Base-by-base conservation (phyloP, 345 rosid species). In the Eutrema heterophyllum region DNA sequence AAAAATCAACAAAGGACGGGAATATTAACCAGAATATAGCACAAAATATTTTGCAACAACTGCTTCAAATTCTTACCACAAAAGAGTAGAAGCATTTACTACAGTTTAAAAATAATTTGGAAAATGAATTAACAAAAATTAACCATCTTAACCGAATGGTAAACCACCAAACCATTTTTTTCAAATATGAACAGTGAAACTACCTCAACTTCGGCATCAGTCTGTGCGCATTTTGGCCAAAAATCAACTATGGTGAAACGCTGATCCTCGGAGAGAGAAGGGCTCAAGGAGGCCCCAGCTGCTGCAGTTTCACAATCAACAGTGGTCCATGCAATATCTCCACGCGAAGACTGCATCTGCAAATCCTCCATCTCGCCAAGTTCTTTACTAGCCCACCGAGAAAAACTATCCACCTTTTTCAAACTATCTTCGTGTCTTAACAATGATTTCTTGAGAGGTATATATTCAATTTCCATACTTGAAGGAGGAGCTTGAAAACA, bases 401-500 rank as follows among this genome's bases (percentile, higher is more conserved):
- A 87, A 73, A 93, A 93, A 81, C 98, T 93, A 68, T 93, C 98
- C 48, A 89, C 97, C 73, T 93, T 90, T 72, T 87, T 88, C 82
- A 93, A 80, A 74, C 86, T 79, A 40, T 91, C 87, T 56, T 86
- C 89, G 33, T 79, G 81, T 67, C 85, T 84, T 26, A 86, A 61
- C 41, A 93, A 83, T 48, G 84, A 69, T 65, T 79, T 84, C 81
- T 80, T 90, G 41, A 72, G 58, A 38, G 71, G 41, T 41, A 36
- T 33, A 77, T 21, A 64, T 40, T 80, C 79, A 67, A 67, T 39
- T 76, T 83, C 89, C 44, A 73, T 81, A 70, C 56, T 65, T 54
- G 45, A 65, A 66, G 55, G 79, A 55, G 60, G 78, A 75, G 56
- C 41, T 29, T 81, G 74, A 59, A 65, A 78, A 80, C 71, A 68